A percentile compares a stretch with the other conserved stretches of the same genome.
These are phyloP conservation scores for Hibiscus mutabilis DNA, from an alignment of 345 rosid species.

Conservation along the genomic window DNA sequence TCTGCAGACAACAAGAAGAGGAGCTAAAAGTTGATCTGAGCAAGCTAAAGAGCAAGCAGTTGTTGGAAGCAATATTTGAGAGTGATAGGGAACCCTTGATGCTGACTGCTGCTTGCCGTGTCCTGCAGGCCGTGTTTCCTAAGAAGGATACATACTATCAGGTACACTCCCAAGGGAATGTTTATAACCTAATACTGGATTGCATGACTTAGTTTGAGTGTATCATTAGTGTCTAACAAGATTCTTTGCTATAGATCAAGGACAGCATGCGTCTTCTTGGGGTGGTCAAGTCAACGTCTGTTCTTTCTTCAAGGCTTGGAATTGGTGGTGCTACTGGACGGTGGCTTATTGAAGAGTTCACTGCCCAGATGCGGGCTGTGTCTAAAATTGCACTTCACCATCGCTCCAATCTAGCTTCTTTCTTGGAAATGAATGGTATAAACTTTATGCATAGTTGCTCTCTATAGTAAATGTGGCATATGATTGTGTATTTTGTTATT, in stretches of 20 bases:
- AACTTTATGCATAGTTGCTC: background rate
- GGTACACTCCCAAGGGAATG: constrained; percentile 28
- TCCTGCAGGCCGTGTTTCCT: constrained; percentile 80
- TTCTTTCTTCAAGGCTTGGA: constrained; percentile 70
- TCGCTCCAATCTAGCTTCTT: constrained; percentile 64
- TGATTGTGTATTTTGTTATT: background rate
- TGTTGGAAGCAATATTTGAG: constrained; percentile 77
- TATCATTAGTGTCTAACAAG: background rate
- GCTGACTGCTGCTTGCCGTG: constrained; percentile 87
- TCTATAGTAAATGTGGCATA: background rate
- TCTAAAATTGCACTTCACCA: constrained; percentile 96
- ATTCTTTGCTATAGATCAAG: constrained; percentile 49
- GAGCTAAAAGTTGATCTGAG: constrained; percentile 43
- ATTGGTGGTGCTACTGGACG: constrained; percentile 62
- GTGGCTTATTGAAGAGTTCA: constrained; percentile 90
- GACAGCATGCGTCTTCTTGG: constrained; percentile 93
- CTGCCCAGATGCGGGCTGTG: constrained; percentile 90
- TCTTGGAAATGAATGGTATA: constrained; percentile 78
- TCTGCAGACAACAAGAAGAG: constrained; percentile 47
- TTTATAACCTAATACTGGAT: background rate
- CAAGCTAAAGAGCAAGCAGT: constrained; percentile 70
- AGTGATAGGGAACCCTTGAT: constrained; percentile 82
- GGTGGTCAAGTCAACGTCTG: constrained; percentile 75
- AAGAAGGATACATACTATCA: constrained; percentile 78
- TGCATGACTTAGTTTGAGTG: background rate